Percentiles rank a stretch among this genome's conserved stretches.
Conservation (phyloP, 1,139 yeast genomes). For the Entelexis sorbosivorans region DNA sequence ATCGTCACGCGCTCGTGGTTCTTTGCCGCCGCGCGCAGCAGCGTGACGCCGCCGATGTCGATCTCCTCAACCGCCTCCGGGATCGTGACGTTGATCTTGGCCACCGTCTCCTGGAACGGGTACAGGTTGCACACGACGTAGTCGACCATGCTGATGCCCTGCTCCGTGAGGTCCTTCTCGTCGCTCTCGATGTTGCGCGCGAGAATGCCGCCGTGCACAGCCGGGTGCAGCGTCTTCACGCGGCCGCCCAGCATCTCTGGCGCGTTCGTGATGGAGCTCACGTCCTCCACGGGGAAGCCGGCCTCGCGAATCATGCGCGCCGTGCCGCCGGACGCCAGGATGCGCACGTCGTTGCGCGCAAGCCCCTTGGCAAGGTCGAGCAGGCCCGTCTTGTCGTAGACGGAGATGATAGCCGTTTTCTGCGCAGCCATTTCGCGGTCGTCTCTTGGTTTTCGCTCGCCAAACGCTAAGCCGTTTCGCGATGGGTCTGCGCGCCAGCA, state of each 20-base stretch:
- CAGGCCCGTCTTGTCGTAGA: slow-evolving; percentile 93
- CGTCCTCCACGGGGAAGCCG: slow-evolving; percentile 96
- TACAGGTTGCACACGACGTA: slow-evolving; percentile 93
- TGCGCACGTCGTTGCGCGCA: slow-evolving; percentile 73
- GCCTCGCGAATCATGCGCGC: slow-evolving; percentile 91
- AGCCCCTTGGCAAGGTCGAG: slow-evolving; percentile 93
- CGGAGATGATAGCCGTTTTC: slow-evolving; percentile 82
- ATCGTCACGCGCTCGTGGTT: slow-evolving; percentile 94
- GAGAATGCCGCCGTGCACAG: slow-evolving; percentile 94
- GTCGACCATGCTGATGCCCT: slow-evolving; percentile 90
- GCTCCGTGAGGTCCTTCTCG: slow-evolving; percentile 73
- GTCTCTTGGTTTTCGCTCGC: not conserved
- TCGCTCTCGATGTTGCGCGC: slow-evolving; percentile 88
- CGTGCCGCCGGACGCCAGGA: slow-evolving; percentile 95
- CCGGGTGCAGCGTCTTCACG: slow-evolving; percentile 96
- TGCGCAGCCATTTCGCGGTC: slow-evolving; percentile 1
- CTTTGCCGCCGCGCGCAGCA: slow-evolving; percentile 96
- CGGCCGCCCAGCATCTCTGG: slow-evolving; percentile 99
- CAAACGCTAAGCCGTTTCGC: not conserved
- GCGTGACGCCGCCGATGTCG: slow-evolving; percentile 96
- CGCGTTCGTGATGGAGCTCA: slow-evolving; percentile 86
- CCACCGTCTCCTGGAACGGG: slow-evolving; percentile 95
- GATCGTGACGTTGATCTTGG: slow-evolving; percentile 88
- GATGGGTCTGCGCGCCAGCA: not conserved
- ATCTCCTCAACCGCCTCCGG: slow-evolving; percentile 97